A percentile compares a stretch with the other conserved stretches of the same genome.
Conservation (phyloP, 352 stramenopile species). For the Pythium angustatum region DNA sequence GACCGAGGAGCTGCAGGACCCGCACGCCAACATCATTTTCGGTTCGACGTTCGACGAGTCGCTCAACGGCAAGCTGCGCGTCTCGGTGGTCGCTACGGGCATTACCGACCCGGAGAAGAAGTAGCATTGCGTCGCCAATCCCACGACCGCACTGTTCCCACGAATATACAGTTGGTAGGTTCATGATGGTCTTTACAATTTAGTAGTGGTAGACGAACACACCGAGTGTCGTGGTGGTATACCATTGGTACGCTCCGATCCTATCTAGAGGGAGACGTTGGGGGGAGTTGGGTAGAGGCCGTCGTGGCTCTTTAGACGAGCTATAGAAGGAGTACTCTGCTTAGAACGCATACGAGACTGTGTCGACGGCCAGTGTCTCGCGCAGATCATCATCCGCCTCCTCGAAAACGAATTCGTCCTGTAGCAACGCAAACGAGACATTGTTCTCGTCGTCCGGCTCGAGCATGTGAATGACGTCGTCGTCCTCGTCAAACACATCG, state of each 20-base stretch:
- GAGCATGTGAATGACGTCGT: constrained; percentile 23
- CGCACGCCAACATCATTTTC: constrained; percentile 89
- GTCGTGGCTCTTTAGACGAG: background rate
- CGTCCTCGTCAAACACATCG: constrained; percentile 9
- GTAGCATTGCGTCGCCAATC: constrained; percentile 42
- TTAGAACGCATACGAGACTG: constrained; percentile 17
- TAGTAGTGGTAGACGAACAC: background rate
- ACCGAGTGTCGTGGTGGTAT: too few relatives aligned
- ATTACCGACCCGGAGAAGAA: constrained; percentile 83
- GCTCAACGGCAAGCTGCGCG: constrained; percentile 76
- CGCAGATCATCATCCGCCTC: constrained; percentile 12
- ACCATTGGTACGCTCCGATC: too few relatives aligned
- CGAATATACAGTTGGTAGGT: too few relatives aligned
- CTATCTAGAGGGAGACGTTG: too few relatives aligned
- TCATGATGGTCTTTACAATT: too few relatives aligned
- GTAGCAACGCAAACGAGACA: constrained; percentile 14
- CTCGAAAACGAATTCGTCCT: constrained; percentile 22
- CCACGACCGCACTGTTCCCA: too few relatives aligned
- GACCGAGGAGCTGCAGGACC: constrained; percentile 87
- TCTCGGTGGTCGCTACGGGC: constrained; percentile 86
- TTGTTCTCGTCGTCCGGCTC: constrained; percentile 23
- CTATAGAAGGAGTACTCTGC: background rate
- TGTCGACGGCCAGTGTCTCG: constrained; percentile 12
- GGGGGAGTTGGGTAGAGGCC: background rate
- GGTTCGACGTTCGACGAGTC: constrained; percentile 85